Base-by-base conservation (phyloP, 306 rosid genomes). In the Acmispon strigosus region DNA sequence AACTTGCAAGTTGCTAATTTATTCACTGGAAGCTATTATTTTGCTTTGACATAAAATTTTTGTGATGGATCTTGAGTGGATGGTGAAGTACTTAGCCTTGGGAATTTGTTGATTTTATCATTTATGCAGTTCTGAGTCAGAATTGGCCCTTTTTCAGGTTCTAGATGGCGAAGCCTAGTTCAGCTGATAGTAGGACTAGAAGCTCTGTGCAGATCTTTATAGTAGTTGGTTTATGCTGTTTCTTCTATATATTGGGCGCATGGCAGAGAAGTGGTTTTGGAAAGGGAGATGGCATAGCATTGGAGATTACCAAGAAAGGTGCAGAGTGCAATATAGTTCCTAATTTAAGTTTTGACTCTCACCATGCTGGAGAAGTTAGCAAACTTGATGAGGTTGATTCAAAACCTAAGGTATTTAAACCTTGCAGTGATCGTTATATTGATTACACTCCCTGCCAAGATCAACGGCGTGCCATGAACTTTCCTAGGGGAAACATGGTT, bases 391-490 rank as follows among this genome's bases (percentile, higher is more conserved):
- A 88, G 62, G 69, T 54, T 29, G 87, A 81, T 37, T 82, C 80
- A 48, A 70, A 84, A 60, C 66, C 86, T 10, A 88, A 85, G 78
- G 81, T 75, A 17, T 84, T 86, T 42, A 16, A 94, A 63, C 88
- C 97, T 4, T 94, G 98, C 2, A 8, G 54, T 20, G 66, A 76
- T 62, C 78, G 62, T 4, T 87, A 79, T 62, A 82, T 70, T 0
- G 98, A 94, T 82, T 90, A 94, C 86, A 94, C 97, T 7, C 98
- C 98, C 13, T 94, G 98, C 83, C 98, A 94, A 50, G 97, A 94
- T 82, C 97, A 94, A 42, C 85, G 17, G 72, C 97, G 92, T 51
- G 98, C 97, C 20, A 90, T 94, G 98, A 90, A 90, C 51, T 94
- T 94, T 79, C 88, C 96, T 0, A 81, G 97, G 47, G 89, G 86